Base-by-base conservation (phyloP, 768 basidiomycete genomes). In the Mycena crocata region DNA sequence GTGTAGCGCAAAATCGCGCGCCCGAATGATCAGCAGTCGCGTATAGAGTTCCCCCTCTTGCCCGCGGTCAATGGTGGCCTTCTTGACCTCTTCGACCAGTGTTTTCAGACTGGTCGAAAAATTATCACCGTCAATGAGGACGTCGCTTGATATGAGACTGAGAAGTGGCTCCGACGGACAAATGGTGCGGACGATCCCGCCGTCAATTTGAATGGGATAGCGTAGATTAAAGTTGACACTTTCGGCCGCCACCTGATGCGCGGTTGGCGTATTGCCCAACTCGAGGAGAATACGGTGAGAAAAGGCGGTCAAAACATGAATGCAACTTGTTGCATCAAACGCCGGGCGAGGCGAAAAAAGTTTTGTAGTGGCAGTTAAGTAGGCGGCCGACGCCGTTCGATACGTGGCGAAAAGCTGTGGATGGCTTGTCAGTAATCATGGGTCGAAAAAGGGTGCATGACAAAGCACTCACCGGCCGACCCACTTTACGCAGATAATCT, bases 21-120 rank as follows among this genome's bases (percentile, higher is more conserved):
- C 55, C 42, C 55, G 26, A 14, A 57, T 57, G 21, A 57, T 44
- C 26, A 57, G 39, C 15, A 57, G 55, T n/a, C 55, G 26, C 7
- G 28, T 44, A 24, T 57, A 57, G 5, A 57, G 42, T 23, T 57
- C 55, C 12, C 55, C 55, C 23, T 57, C 55, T 32, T 57, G 55
- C 2, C 55, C 55, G 23, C 55, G 55, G 32, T 57, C 55, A n/a
- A 57, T 57, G 21, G 55, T 57, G 40, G 40, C 28, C 2, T 4
- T 32, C 6, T 57, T 44, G 30, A 57, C 40, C 14, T 21, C 55
- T 7, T 44, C 40, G 40, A 44, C 40, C 6, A 57, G 55, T 42
- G 55, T 44, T 7, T 9, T 1, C 7, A 57, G 55, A 17, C 55
- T 32, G 0, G 1, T 5, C 10, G 15, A 15, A 32, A 57, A 57